These are phyloP conservation scores for Berberis vulgaris DNA, from an alignment of 164 flowering plant species.

Conservation along the genomic window DNA sequence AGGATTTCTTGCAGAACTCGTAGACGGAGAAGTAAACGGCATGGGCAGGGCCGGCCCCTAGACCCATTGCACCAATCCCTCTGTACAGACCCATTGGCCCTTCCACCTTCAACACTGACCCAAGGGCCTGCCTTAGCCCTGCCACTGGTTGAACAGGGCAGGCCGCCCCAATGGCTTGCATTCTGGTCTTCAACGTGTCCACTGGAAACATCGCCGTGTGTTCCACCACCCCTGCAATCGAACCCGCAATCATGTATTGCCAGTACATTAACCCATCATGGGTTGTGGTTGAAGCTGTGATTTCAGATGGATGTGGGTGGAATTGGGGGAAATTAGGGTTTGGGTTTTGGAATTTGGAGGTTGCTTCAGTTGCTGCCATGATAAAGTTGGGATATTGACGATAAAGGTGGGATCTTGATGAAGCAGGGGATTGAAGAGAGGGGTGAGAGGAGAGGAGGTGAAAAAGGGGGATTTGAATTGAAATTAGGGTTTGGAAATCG, in stretches of 20 bases:
- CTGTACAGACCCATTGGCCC: constrained; percentile 48
- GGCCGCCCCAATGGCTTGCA: constrained; percentile 34
- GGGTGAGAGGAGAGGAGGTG: too few relatives aligned
- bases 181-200: constrained; percentile 46
- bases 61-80: constrained; percentile 61
- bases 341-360: not conserved
- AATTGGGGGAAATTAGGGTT: not conserved
- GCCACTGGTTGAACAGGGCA: constrained; percentile 12
- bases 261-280: constrained; percentile 47
- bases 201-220: constrained; percentile 56
- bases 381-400: too few relatives aligned
- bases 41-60: constrained; percentile 73
- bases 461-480: too few relatives aligned
- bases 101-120: constrained; percentile 33
- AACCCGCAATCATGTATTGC: constrained; percentile 58
- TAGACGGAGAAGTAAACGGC: constrained; percentile 73
- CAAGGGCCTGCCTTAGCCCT: constrained; percentile 28
- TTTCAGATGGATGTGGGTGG: not conserved
- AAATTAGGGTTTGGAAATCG: too few relatives aligned
- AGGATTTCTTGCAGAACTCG: constrained; percentile 33
- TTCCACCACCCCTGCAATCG: constrained; percentile 48
- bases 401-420: too few relatives aligned
- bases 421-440: too few relatives aligned
- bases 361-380: too few relatives aligned
- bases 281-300: not conserved